These are phyloP conservation scores for Triticum timopheevii DNA, from an alignment of 176 grass and related monocot genomes.

Conservation along the genomic window DNA sequence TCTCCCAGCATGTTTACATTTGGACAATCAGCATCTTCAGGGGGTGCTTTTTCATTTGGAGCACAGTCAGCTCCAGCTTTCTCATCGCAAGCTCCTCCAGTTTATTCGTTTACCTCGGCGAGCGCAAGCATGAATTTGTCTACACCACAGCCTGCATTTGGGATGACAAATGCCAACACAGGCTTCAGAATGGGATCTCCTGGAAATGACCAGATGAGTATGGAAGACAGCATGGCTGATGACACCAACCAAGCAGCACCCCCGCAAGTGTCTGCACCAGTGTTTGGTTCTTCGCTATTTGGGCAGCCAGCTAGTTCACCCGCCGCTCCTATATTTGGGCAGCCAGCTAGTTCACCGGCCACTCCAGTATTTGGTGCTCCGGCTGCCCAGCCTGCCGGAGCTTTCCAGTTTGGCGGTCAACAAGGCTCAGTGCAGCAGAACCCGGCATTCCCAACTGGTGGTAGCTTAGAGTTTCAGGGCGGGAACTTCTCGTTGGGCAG, in stretches of 20 bases:
- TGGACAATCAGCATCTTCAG: conserved; percentile 48
- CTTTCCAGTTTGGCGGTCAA: conserved; percentile 57
- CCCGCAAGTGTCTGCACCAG: conserved; percentile 17
- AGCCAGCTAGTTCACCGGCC: conserved; percentile 26
- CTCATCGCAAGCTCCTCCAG: conserved; percentile 36
- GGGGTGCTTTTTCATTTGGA: conserved; percentile 49
- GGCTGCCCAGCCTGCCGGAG: conserved; percentile 20
- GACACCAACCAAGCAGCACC: conserved; percentile 44
- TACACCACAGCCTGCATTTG: conserved; percentile 45
- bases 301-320: conserved; percentile 37
- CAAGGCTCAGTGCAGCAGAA: conserved; percentile 39
- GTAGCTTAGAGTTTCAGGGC: conserved; percentile 56
- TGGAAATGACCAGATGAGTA: conserved; percentile 70
- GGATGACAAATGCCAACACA: conserved; percentile 30
- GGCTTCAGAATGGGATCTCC: conserved; percentile 41
- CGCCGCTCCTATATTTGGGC: conserved; percentile 35
- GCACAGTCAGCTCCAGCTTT: conserved; percentile 30
- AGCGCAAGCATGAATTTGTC: conserved; percentile 36
- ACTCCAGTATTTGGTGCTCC: conserved; percentile 47
- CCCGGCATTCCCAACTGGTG: conserved; percentile 41
- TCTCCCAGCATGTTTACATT: conserved; percentile 45
- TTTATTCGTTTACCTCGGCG: conserved; percentile 49
- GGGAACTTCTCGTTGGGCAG: conserved; percentile 67
- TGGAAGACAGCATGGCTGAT: conserved; percentile 66
- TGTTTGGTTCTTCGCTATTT: conserved; percentile 50